A percentile compares a stretch with the other conserved stretches of the same genome.
Evolutionary conservation across 129 eudicot species (phyloP).

Genomic region (Pulicaria dysenterica): DNA sequence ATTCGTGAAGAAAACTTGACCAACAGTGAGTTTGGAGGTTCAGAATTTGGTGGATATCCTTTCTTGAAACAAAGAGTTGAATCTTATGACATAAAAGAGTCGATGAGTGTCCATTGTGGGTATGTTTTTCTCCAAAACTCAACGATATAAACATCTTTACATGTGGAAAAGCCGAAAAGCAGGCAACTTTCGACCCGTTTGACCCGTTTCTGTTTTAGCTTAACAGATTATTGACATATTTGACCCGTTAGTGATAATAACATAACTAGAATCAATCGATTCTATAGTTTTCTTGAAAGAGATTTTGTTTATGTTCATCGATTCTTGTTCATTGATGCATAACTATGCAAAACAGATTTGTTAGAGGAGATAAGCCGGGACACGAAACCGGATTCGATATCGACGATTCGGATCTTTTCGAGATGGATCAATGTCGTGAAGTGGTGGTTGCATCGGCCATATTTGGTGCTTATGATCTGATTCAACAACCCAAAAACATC

Average conservation of each 20-base stretch:
- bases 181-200: neutral
- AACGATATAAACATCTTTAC: too few species aligned
- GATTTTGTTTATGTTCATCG: constrained; percentile 1
- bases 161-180: too few species aligned
- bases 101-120: constrained; percentile 94
- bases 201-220: neutral
- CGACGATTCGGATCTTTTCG: constrained; percentile 81
- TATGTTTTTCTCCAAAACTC: constrained; percentile 37
- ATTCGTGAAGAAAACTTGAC: constrained; percentile 73
- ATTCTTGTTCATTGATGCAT: constrained; percentile 24
- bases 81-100: constrained; percentile 79
- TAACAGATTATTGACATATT: neutral
- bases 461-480: constrained; percentile 88
- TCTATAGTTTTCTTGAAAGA: neutral
- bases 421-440: constrained; percentile 81
- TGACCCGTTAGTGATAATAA: neutral
- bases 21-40: constrained; percentile 93
- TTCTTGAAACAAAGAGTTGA: constrained; percentile 74
- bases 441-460: constrained; percentile 97
- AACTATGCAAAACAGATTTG: constrained; percentile 55
- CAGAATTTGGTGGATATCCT: constrained; percentile 97
- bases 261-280: constrained; percentile 1
- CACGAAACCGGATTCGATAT: constrained; percentile 82
- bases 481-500: constrained; percentile 81
- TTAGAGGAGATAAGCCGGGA: constrained; percentile 80